A percentile compares a stretch with the other conserved stretches of the same genome.
phyloP scores from a whole-genome alignment of 371 early-diverging fungal genomes.

The Thermomucor indicae-seudaticae region DNA sequence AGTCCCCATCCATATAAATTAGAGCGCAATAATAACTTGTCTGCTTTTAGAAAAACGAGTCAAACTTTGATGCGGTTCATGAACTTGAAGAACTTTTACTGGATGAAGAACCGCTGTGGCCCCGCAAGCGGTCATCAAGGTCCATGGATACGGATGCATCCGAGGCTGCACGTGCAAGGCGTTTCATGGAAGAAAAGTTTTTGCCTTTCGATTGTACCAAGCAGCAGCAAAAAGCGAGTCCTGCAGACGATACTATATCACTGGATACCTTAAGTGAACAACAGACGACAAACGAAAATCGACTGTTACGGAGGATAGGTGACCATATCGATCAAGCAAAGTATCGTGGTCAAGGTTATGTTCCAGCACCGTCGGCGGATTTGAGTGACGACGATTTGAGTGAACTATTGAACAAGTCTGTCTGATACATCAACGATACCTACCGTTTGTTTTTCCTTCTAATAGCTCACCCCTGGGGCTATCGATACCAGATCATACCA shows the following conservation, averaged over 20 bases:
- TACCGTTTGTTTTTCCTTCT: not conserved
- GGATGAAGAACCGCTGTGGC: slow-evolving; percentile 82
- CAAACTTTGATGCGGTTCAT: slow-evolving; percentile 92
- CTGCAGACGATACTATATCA: not conserved
- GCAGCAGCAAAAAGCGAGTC: not conserved
- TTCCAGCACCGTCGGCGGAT: slow-evolving; percentile 7
- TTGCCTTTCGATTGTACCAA: slow-evolving; percentile 60
- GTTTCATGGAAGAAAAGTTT: slow-evolving; percentile 58
- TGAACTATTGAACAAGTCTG: not conserved
- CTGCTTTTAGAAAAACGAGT: slow-evolving; percentile 43
- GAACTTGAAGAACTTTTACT: slow-evolving; percentile 91
- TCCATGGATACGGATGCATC: slow-evolving; percentile 4
- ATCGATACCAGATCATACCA: not conserved
- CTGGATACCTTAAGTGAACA: not conserved
- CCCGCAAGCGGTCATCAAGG: slow-evolving; percentile 18
- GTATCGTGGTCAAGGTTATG: slow-evolving; percentile 18
- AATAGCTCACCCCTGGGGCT: too few relatives aligned
- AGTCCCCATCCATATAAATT: not conserved
- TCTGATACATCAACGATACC: not conserved
- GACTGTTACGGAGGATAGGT: slow-evolving; percentile 14
- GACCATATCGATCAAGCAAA: slow-evolving; percentile 20
- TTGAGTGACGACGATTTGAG: not conserved
- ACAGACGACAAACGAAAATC: not conserved
- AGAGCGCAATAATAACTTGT: not conserved
- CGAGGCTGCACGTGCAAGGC: slow-evolving; percentile 25